These are phyloP conservation scores for Mycocentrospora acerina DNA, from an alignment of 2,329 filamentous ascomycete genomes.

Conservation along the genomic window DNA sequence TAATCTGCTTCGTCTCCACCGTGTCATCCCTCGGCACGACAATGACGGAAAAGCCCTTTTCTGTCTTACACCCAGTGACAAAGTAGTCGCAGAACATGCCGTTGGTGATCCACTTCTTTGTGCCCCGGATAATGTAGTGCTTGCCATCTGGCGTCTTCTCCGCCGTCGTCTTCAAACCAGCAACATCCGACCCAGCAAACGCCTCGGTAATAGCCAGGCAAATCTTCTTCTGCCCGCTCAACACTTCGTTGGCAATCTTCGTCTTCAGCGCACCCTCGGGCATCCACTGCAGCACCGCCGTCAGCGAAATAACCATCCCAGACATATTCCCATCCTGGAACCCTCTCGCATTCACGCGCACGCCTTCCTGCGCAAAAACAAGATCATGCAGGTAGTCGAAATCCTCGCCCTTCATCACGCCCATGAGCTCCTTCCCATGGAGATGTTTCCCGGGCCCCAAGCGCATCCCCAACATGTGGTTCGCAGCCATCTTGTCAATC, in stretches of 20 bases:
- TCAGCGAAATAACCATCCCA: constrained; percentile 80
- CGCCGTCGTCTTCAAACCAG: constrained; percentile 75
- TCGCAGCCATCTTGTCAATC: constrained; percentile 75
- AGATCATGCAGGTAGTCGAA: constrained; percentile 89
- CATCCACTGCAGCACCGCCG: constrained; percentile 77
- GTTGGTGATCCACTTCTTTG: constrained; percentile 86
- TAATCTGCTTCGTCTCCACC: constrained; percentile 75
- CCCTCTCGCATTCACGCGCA: constrained; percentile 69
- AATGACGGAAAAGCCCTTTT: constrained; percentile 76
- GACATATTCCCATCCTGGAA: constrained; percentile 88
- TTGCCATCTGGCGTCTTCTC: constrained; percentile 42
- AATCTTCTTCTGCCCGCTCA: constrained; percentile 83
- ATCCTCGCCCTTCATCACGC: constrained; percentile 72
- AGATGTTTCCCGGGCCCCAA: constrained; percentile 81
- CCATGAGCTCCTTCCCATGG: constrained; percentile 67
- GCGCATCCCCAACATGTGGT: constrained; percentile 77
- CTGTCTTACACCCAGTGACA: constrained; percentile 75
- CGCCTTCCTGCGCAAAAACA: constrained; percentile 72
- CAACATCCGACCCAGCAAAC: constrained; percentile 82
- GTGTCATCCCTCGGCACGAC: constrained; percentile 73
- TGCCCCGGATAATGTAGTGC: constrained; percentile 65
- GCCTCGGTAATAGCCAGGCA: constrained; percentile 87
- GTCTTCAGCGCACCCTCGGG: constrained; percentile 66
- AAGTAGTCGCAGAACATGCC: constrained; percentile 82
- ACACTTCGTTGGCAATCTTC: constrained; percentile 68